phyloP scores from a whole-genome alignment of 441 rosid species.

The Erodium trifolium region DNA sequence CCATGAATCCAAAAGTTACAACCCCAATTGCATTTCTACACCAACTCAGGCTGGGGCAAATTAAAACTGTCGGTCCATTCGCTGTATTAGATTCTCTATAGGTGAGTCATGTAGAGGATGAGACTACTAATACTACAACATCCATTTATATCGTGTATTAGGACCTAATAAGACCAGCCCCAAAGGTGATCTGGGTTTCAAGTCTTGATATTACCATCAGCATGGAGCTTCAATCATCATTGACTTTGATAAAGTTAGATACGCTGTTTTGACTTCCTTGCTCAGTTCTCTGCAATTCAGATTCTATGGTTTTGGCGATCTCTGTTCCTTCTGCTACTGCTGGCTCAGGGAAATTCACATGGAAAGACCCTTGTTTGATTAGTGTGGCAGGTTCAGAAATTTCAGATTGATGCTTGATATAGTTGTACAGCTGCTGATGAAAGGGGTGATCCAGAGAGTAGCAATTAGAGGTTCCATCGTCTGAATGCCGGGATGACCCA shows the following conservation, averaged over 20 bases:
- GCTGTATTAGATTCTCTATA: conserved; percentile 4
- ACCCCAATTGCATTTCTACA: conserved; percentile 1
- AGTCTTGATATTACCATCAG: too few species aligned
- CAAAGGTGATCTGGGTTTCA: background rate
- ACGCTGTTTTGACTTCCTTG: conserved; percentile 31
- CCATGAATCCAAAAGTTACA: conserved; percentile 10
- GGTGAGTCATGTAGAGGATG: background rate
- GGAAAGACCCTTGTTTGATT: conserved; percentile 81
- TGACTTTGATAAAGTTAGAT: conserved; percentile 28
- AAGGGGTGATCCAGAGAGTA: conserved; percentile 72
- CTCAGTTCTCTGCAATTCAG: conserved; percentile 59
- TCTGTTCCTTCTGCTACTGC: conserved; percentile 31
- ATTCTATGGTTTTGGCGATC: conserved; percentile 65
- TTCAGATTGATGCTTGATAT: conserved; percentile 57
- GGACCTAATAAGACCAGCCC: background rate
- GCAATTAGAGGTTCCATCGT: conserved; percentile 31
- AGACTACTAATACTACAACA: too few species aligned
- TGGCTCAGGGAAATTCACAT: conserved; percentile 66
- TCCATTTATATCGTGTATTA: conserved; percentile 13
- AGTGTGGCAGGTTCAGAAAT: conserved; percentile 17
- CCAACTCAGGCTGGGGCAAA: conserved; percentile 16
- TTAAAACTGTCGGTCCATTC: conserved; percentile 15
- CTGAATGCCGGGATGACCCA: conserved; percentile 56
- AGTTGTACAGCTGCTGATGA: conserved; percentile 76
- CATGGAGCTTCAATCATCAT: conserved; percentile 20